Percentiles rank a stretch among this genome's conserved stretches.
phyloP scores from a whole-genome alignment of 768 basidiomycete genomes.

The Exidia glandulosa region DNA sequence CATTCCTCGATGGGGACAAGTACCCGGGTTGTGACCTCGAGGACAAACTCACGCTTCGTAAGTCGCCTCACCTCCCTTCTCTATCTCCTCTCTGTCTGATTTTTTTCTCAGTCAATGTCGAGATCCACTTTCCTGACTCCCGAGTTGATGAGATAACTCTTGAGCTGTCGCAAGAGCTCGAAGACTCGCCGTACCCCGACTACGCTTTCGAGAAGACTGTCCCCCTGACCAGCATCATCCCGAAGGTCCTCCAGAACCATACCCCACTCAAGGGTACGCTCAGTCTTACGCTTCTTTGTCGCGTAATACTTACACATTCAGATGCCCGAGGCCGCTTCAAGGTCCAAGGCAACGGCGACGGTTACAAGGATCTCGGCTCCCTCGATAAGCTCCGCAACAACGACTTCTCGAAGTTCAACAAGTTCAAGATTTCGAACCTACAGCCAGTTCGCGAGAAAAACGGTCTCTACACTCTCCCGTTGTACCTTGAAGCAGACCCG shows the following conservation, averaged over 20 bases:
- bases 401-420: not conserved
- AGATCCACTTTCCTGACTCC: not conserved
- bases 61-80: not conserved
- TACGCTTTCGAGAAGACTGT: not conserved
- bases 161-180: not conserved
- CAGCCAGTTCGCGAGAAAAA: not conserved
- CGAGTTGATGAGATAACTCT: not conserved
- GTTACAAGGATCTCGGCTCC: not conserved
- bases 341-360: not conserved
- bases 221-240: not conserved
- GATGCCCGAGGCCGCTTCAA: not conserved
- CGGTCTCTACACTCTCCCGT: not conserved
- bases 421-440: not conserved
- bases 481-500: not conserved
- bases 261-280: not conserved
- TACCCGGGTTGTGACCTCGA: no score
- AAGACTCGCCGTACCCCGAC: not conserved
- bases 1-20: no score
- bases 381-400: not conserved
- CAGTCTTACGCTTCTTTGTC: not conserved
- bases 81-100: not conserved
- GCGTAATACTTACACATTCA: not conserved
- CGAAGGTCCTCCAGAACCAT: not conserved
- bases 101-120: not conserved
- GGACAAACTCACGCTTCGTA: not conserved